These are phyloP conservation scores for Sapria himalayana DNA, from an alignment of 345 rosid genomes.

Conservation along the genomic window DNA sequence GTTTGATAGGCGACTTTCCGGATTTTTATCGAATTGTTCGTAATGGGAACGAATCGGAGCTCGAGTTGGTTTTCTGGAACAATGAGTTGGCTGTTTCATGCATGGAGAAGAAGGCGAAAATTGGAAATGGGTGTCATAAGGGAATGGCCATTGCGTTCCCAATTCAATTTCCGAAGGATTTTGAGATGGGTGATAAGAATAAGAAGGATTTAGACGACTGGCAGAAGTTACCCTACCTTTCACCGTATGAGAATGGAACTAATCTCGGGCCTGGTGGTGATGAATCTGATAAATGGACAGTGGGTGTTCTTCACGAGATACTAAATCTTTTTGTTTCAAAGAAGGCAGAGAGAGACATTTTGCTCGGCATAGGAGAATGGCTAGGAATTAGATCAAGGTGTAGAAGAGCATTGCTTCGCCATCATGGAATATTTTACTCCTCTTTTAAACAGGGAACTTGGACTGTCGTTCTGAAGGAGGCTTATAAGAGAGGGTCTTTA, in stretches of 20 bases:
- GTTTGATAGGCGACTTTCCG: constrained; percentile 56
- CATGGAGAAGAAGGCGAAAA: constrained; percentile 33
- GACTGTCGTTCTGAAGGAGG: constrained; percentile 68
- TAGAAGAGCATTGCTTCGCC: constrained; percentile 62
- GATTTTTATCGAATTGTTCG: constrained; percentile 47
- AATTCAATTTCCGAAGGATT: constrained; percentile 35
- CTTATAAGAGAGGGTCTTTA: constrained; percentile 49
- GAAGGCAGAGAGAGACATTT: constrained; percentile 42
- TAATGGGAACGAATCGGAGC: constrained; percentile 2
- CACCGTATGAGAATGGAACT: constrained; percentile 52
- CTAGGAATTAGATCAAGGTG: constrained; percentile 66
- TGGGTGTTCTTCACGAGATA: constrained; percentile 56
- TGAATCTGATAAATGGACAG: constrained; percentile 71
- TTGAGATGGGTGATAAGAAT: constrained; percentile 52
- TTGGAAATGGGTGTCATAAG: constrained; percentile 15
- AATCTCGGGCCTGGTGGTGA: constrained; percentile 37
- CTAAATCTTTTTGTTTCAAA: constrained; percentile 51
- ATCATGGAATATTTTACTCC: constrained; percentile 55
- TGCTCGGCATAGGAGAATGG: constrained; percentile 45
- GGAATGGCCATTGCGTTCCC: constrained; percentile 34
- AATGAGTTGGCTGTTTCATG: constrained; percentile 34
- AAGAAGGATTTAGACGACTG: constrained; percentile 61
- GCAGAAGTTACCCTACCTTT: constrained; percentile 72
- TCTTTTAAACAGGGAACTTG: constrained; percentile 44
- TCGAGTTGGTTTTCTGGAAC: constrained; percentile 86